phyloP scores from a whole-genome alignment of 2,329 filamentous ascomycete species.

The Pseudogymnoascus pannorum region DNA sequence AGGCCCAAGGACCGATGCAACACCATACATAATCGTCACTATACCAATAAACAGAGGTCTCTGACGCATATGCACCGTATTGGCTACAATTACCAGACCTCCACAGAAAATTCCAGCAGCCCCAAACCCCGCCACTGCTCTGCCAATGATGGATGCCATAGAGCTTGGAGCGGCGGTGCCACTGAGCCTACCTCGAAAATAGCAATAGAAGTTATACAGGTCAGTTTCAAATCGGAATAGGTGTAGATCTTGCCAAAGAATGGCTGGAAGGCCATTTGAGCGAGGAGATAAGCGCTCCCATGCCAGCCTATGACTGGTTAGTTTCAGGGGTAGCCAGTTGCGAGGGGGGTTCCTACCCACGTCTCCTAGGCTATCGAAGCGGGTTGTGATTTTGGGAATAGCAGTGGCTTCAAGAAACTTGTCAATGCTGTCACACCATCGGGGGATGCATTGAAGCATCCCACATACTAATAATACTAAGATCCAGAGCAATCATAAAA shows the following conservation, averaged over 20 bases:
- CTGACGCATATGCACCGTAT: conserved; percentile 20
- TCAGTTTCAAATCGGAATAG: conserved; percentile 24
- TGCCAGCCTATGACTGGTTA: conserved; percentile 28
- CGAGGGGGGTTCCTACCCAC: not conserved
- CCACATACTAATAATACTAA: conserved; percentile 3
- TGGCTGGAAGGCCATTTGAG: conserved; percentile 22
- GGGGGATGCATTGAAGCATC: not conserved
- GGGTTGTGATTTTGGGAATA: conserved; percentile 19
- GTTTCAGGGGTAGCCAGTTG: not conserved
- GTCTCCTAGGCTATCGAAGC: conserved; percentile 20
- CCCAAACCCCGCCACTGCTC: conserved; percentile 27
- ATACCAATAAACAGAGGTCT: conserved; percentile 18
- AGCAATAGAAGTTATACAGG: conserved; percentile 20
- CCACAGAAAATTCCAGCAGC: conserved; percentile 27
- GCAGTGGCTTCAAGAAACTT: conserved; percentile 2
- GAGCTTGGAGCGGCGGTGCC: conserved; percentile 22
- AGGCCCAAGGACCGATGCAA: conserved; percentile 25
- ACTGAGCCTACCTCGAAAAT: conserved; percentile 28
- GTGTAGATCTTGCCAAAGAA: conserved; percentile 23
- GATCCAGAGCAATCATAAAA: conserved; percentile 40
- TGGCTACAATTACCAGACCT: conserved; percentile 24
- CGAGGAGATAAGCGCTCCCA: conserved; percentile 31
- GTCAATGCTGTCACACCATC: not conserved
- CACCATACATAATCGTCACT: conserved; percentile 20
- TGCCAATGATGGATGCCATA: conserved; percentile 26